Base-by-base conservation (phyloP, 768 basidiomycete genomes). In the Podaxis mareebaensis region DNA sequence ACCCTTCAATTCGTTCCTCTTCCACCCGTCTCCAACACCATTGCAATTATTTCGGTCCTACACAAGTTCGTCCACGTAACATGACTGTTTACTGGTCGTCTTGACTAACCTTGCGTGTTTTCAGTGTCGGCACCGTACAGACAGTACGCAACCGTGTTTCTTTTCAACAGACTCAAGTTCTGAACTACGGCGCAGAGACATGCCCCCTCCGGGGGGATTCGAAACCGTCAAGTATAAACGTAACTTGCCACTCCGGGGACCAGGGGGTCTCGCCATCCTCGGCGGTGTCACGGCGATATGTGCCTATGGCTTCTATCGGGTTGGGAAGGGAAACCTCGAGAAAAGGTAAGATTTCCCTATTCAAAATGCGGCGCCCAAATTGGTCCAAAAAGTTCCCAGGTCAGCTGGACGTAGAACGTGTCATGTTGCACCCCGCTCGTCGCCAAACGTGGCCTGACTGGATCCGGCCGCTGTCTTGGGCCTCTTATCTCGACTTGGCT, bases 161-260 rank as follows among this genome's bases (percentile, higher is more conserved):
- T 38, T 64, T 70, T 63, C 65, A 63, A 20, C 40, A 22, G 12
- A 26, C 26, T 15, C 28, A 22, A 24, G 44, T 39, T 44, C 53
- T 60, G 44, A 67, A 64, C 13, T 12, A 54, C 33, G n/a, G 42
- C 65, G 63, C 77, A 97, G 96, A 78, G 96, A 99, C 73, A 91
- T 99, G 88, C 96, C 96, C 69, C 96, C 96, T 46, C 69, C 87
- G 51, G 95, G 95, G 65, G 96, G 96, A 2, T 99, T 96, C 77
- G 95, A 93, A 73, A 78, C 90, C 30, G 78, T 99, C 78, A 90
- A 90, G 76, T 99, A 98, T 85, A 96, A 95, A 77, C 91, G 96
- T 68, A 96, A 96, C 77, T 85, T 99, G 53, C 95, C 96, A 52
- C 80, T 93, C 73, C 86, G 91, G 63, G 93, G 93, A 2, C 94